These are phyloP conservation scores for Chlamydomonas urium DNA, from an alignment of 139 green algal genomes.

Conservation along the genomic window DNA sequence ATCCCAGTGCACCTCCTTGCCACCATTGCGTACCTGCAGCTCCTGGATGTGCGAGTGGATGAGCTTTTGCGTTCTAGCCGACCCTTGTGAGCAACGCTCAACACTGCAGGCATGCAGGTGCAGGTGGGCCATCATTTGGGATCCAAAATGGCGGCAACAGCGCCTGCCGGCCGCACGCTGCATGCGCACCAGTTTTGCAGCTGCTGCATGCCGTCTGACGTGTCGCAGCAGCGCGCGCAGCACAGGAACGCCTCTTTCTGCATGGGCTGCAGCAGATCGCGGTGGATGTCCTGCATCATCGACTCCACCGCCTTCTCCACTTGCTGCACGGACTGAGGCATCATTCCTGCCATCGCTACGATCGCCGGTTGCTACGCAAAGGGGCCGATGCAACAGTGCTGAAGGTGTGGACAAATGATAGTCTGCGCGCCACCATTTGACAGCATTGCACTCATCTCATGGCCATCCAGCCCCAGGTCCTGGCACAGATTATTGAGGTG, in stretches of 20 bases:
- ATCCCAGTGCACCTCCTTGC: too few species aligned
- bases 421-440: too few species aligned
- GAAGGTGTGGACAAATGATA: too few species aligned
- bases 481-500: too few species aligned
- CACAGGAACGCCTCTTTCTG: constrained; percentile 17
- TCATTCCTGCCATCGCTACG: too few species aligned
- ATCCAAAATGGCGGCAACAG: too few species aligned
- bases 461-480: too few species aligned
- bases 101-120: not conserved
- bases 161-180: not conserved
- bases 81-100: constrained; percentile 1
- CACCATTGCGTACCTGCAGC: constrained; percentile 3
- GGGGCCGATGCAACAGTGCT: too few species aligned
- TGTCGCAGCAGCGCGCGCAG: constrained; percentile 11
- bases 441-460: too few species aligned
- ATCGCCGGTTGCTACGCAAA: too few species aligned
- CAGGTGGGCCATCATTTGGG: not conserved
- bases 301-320: not conserved
- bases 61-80: not conserved
- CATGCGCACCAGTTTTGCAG: constrained; percentile 6
- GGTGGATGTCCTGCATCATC: constrained; percentile 8
- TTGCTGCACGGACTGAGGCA: constrained; percentile 8
- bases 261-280: not conserved
- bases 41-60: constrained; percentile 3
- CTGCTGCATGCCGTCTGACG: not conserved